phyloP scores from a whole-genome alignment of 2,329 filamentous ascomycete species.

The Zymoseptoria pseudotritici region DNA sequence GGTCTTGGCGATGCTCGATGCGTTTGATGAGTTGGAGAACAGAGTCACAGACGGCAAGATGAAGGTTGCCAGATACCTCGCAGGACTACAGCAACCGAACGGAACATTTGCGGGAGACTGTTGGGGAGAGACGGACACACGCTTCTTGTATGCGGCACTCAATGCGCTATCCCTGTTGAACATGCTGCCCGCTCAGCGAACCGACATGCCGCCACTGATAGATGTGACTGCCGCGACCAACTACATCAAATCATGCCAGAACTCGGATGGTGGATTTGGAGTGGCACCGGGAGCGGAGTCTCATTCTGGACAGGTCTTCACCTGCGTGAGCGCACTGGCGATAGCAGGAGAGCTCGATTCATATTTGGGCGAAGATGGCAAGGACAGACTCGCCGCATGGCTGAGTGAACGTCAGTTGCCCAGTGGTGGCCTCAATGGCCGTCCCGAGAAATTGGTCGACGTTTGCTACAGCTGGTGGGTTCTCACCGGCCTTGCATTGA shows the following conservation, averaged over 20 bases:
- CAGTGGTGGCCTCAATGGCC: constrained; percentile 82
- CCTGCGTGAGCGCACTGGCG: constrained; percentile 77
- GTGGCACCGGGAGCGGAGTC: constrained; percentile 85
- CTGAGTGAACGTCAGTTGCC: constrained; percentile 86
- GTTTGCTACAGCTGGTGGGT: constrained; percentile 99
- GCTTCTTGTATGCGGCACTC: constrained; percentile 85
- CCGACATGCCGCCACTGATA: constrained; percentile 43
- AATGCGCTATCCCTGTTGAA: constrained; percentile 81
- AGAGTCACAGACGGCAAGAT: constrained; percentile 59
- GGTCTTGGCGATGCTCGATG: constrained; percentile 80
- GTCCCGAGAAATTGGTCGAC: constrained; percentile 91
- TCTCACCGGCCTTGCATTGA: constrained; percentile 81
- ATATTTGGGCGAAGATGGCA: constrained; percentile 55
- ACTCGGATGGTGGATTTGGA: constrained; percentile 92
- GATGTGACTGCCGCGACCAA: constrained; percentile 73
- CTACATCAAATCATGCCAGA: constrained; percentile 74
- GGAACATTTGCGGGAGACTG: constrained; percentile 91
- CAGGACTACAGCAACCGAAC: constrained; percentile 67
- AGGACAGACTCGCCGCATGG: constrained; percentile 78
- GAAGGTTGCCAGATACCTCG: constrained; percentile 74
- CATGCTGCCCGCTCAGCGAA: constrained; percentile 46
- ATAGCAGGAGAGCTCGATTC: constrained; percentile 72
- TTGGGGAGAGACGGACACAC: constrained; percentile 93
- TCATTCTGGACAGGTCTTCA: constrained; percentile 92
- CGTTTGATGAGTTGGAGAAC: constrained; percentile 71